phyloP scores from a whole-genome alignment of 2,329 filamentous ascomycete species.

The Diaporthe aspalathi region DNA sequence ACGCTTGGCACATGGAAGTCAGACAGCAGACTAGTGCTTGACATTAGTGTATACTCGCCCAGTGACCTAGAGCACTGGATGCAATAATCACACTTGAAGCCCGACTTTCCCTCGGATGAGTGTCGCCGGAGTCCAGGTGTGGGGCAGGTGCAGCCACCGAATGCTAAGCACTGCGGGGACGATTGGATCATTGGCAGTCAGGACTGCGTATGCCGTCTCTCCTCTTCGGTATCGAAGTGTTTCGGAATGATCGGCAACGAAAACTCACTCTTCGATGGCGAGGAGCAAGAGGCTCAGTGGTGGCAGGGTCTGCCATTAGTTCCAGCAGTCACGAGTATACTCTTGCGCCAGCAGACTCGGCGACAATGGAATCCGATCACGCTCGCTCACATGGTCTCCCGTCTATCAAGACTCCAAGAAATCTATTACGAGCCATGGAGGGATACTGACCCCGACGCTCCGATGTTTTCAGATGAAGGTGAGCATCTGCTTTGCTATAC shows the following conservation, averaged over 20 bases:
- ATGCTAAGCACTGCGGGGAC: not conserved
- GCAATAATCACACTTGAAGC: slow-evolving; percentile 36
- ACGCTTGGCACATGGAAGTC: slow-evolving; percentile 46
- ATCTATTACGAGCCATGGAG: slow-evolving; percentile 49
- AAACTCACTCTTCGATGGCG: slow-evolving; percentile 37
- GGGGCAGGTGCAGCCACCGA: not conserved
- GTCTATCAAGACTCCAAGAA: slow-evolving; percentile 47
- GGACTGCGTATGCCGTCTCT: not conserved
- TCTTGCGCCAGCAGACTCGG: not conserved
- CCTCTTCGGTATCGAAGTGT: not conserved
- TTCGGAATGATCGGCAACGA: slow-evolving; percentile 22
- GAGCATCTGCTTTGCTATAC: not conserved
- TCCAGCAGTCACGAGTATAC: not conserved
- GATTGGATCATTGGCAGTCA: not conserved
- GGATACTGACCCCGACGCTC: slow-evolving; percentile 33
- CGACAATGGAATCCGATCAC: slow-evolving; percentile 18
- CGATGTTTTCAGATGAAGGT: not conserved
- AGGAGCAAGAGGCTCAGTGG: not conserved
- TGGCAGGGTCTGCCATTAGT: not conserved
- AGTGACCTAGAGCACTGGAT: slow-evolving; percentile 5
- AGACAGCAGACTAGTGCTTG: not conserved
- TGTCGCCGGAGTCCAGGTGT: not conserved
- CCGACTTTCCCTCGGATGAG: not conserved
- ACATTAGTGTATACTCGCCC: not conserved
- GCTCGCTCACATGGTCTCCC: slow-evolving; percentile 47